Conservation (phyloP, 495 filamentous ascomycete genomes). For the Podospora conica region DNA sequence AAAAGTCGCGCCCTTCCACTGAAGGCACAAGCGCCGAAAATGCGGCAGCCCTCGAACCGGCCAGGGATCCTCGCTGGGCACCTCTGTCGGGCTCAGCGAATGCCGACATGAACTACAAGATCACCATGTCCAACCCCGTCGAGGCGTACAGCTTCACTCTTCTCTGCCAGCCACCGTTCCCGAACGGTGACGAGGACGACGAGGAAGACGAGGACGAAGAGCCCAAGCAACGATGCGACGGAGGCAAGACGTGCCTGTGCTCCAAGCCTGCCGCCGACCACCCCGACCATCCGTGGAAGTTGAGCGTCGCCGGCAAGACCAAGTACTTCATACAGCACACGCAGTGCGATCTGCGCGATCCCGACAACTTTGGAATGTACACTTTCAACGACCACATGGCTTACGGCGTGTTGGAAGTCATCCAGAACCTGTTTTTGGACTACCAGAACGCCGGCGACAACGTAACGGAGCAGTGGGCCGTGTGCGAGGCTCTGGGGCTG, state of each 20-base stretch:
- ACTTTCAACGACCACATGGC: constrained; percentile 33
- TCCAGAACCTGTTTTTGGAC: constrained; percentile 36
- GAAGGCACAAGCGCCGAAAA: background rate
- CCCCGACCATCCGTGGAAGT: constrained; percentile 36
- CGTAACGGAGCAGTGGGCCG: constrained; percentile 32
- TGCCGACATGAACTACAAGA: constrained; percentile 27
- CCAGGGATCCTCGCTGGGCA: constrained; percentile 1
- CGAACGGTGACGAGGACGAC: constrained; percentile 18
- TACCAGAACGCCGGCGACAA: constrained; percentile 27
- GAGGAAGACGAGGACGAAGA: constrained; percentile 12
- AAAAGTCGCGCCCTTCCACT: constrained; percentile 3
- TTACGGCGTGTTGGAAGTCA: constrained; percentile 30
- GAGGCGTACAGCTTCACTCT: constrained; percentile 29
- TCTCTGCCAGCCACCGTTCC: constrained; percentile 27
- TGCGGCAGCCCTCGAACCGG: background rate
- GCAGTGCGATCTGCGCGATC: constrained; percentile 22
- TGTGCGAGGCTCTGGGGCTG: constrained; percentile 27
- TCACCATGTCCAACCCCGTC: constrained; percentile 18
- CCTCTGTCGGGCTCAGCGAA: constrained; percentile 38
- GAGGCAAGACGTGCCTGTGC: constrained; percentile 36
- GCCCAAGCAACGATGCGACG: constrained; percentile 16
- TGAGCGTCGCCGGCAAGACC: constrained; percentile 31
- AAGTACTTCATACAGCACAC: constrained; percentile 20
- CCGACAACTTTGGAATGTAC: constrained; percentile 34
- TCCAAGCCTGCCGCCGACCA: constrained; percentile 31